A percentile compares a stretch with the other conserved stretches of the same genome.
These are phyloP conservation scores for Teratosphaeria pseudoeucalypti DNA, from an alignment of 2,329 filamentous ascomycete genomes.

Conservation along the genomic window DNA sequence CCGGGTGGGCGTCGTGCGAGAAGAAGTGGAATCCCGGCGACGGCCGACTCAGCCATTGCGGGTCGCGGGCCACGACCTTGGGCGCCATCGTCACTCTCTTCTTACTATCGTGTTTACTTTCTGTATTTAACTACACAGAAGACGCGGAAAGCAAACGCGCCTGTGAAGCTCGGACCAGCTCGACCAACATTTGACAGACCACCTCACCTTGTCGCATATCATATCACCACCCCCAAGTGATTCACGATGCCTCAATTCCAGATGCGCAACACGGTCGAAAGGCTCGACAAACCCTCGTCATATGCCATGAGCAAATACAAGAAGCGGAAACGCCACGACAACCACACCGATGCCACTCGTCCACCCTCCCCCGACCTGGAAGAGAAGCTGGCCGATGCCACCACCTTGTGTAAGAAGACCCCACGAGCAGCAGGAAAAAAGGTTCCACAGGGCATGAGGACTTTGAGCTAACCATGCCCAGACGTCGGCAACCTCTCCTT, in stretches of 20 bases:
- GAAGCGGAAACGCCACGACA: slow-evolving; percentile 53
- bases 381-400: slow-evolving; percentile 75
- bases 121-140: background rate
- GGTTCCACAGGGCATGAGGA: background rate
- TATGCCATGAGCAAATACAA: slow-evolving; percentile 77
- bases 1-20: slow-evolving; percentile 9
- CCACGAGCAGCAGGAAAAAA: background rate
- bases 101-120: background rate
- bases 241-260: slow-evolving; percentile 35
- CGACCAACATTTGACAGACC: background rate
- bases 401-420: slow-evolving; percentile 62
- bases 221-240: background rate
- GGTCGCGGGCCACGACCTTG: slow-evolving; percentile 74
- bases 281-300: slow-evolving; percentile 87
- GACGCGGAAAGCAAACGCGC: background rate
- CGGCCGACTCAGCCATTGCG: slow-evolving; percentile 72
- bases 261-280: slow-evolving; percentile 66
- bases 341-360: slow-evolving; percentile 42
- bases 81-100: slow-evolving; percentile 47
- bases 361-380: slow-evolving; percentile 49
- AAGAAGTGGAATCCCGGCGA: slow-evolving; percentile 73
- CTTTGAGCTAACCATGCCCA: background rate
- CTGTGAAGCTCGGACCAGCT: slow-evolving; percentile 11
- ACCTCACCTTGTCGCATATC: background rate
- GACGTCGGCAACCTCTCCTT: slow-evolving; percentile 37